Base-by-base conservation (phyloP, 257 asterid genomes). In the Schizonepeta tenuifolia region DNA sequence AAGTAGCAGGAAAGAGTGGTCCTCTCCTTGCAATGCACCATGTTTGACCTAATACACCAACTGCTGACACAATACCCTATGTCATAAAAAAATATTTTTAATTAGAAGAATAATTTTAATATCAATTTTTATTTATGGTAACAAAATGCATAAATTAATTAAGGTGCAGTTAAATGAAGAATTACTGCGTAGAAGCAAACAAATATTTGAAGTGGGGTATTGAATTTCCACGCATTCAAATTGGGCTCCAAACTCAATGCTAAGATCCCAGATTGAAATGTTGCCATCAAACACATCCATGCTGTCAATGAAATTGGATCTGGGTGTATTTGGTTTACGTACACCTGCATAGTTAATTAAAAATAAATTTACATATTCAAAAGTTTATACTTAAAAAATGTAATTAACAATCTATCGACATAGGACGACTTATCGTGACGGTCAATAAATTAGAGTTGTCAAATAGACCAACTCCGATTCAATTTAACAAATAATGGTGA, bases 1-100 rank as follows among this genome's bases (percentile, higher is more conserved):
- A 88, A 91, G 85, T 74, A 40, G 92, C 90, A 11, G 95, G 77
- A 58, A 88, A 90, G 13, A 83, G 81, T 17, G 92, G 91, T 1
- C 89, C 96, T 79, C 88, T 84, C 15, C 44, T 63, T 17, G 87
- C 64, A 20, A 89, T 71, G 80, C 88, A 82, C 92, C 94, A 86
- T 21, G 53, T 20, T 41, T 53, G 74, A 20, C 54, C 65, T 7
- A 54, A 69, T 83, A 69, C 55, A 3, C 54, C 38, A 1, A 53
- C 2, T 69, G 65, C 74, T 51, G 64, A 53, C 17, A 64, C 9
- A 65, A 53, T 38, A 6, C 74, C 74, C 74, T 69, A 38, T 7
- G 28, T 35, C 49, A 43, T 9, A 10, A 43, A 43, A 43, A 35
- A 0, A 35, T 35, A 35, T 4, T 35, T 35, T 57, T 57, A 24